A percentile compares a stretch with the other conserved stretches of the same genome.
phyloP scores from a whole-genome alignment of 805 yeast genomes.

The Barnettozyma salicaria region DNA sequence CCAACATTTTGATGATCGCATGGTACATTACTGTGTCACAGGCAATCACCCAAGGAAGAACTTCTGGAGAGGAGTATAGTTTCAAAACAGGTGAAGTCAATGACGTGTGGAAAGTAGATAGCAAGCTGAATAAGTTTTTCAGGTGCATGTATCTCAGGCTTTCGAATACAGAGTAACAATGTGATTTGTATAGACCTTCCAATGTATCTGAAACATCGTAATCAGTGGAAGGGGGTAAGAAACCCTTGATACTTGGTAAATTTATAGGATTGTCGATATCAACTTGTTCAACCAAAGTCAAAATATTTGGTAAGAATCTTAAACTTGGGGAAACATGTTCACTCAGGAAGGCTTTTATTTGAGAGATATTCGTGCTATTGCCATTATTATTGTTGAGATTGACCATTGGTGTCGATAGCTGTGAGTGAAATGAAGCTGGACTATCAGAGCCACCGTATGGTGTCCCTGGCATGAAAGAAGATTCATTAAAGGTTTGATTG shows the following conservation, averaged over 20 bases:
- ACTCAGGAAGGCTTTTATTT: slow-evolving; percentile 15
- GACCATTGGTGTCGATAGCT: slow-evolving; percentile 21
- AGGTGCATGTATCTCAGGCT: slow-evolving; percentile 62
- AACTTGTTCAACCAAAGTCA: slow-evolving; percentile 15
- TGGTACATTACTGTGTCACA: slow-evolving; percentile 63
- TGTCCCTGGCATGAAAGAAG: slow-evolving; percentile 25
- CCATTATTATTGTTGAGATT: slow-evolving; percentile 5
- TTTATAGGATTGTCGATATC: slow-evolving; percentile 25
- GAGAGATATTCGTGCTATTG: slow-evolving; percentile 8
- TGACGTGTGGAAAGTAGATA: slow-evolving; percentile 47
- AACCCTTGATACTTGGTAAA: slow-evolving; percentile 33
- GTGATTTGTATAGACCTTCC: slow-evolving; percentile 53
- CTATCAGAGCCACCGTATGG: slow-evolving; percentile 27
- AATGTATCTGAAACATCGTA: slow-evolving; percentile 49
- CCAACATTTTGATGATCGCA: slow-evolving; percentile 50
- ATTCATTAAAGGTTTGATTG: slow-evolving; percentile 15
- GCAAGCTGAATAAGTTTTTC: slow-evolving; percentile 48
- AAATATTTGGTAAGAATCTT: slow-evolving; percentile 21
- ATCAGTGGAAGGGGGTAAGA: slow-evolving; percentile 17
- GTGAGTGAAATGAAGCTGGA: slow-evolving; percentile 24
- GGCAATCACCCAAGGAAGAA: slow-evolving; percentile 56
- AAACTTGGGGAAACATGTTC: slow-evolving; percentile 15
- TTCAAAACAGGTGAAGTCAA: slow-evolving; percentile 60
- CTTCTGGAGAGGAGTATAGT: slow-evolving; percentile 43
- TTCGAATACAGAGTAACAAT: slow-evolving; percentile 60